Conservation (phyloP, 805 yeast species). For the Wickerhamomyces chaumierensis region DNA sequence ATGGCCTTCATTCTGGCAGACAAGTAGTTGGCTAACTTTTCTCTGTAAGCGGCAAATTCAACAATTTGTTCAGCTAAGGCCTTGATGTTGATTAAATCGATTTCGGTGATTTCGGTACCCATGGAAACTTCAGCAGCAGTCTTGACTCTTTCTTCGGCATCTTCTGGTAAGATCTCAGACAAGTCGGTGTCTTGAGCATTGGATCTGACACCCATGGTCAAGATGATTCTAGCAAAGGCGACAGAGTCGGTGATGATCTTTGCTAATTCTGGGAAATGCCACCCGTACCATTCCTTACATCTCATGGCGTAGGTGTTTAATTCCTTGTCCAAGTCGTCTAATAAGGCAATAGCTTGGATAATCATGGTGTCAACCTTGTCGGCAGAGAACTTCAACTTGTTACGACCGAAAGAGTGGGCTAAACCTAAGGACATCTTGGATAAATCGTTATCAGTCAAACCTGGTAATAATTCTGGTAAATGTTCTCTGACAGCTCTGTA, state of each 20-base stretch:
- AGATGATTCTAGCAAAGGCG: conserved; percentile 89
- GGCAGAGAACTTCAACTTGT: conserved; percentile 92
- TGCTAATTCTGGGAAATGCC: conserved; percentile 99
- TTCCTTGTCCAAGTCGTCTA: conserved; percentile 96
- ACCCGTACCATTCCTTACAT: conserved; percentile 99
- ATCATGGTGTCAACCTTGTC: conserved; percentile 99
- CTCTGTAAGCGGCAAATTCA: conserved; percentile 93
- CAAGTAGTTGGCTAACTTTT: conserved; percentile 85
- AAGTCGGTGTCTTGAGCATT: conserved; percentile 86
- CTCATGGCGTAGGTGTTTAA: conserved; percentile 98
- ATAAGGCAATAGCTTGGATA: conserved; percentile 94
- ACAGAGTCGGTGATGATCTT: conserved; percentile 93
- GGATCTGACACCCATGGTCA: conserved; percentile 88
- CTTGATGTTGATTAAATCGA: conserved; percentile 78
- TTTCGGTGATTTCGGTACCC: conserved; percentile 97
- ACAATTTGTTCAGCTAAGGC: conserved; percentile 93
- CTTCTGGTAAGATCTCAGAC: conserved; percentile 86
- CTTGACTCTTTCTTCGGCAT: conserved; percentile 83
- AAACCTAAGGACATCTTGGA: conserved; percentile 95
- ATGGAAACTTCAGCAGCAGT: conserved; percentile 96
- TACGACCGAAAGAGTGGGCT: conserved; percentile 98
- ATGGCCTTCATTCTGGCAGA: conserved; percentile 96
- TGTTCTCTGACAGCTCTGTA: conserved; percentile 93
- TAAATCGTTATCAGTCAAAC: conserved; percentile 73
- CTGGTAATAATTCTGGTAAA: conserved; percentile 89